Base-by-base conservation (phyloP, 441 rosid genomes). In the Eruca vesicaria region DNA sequence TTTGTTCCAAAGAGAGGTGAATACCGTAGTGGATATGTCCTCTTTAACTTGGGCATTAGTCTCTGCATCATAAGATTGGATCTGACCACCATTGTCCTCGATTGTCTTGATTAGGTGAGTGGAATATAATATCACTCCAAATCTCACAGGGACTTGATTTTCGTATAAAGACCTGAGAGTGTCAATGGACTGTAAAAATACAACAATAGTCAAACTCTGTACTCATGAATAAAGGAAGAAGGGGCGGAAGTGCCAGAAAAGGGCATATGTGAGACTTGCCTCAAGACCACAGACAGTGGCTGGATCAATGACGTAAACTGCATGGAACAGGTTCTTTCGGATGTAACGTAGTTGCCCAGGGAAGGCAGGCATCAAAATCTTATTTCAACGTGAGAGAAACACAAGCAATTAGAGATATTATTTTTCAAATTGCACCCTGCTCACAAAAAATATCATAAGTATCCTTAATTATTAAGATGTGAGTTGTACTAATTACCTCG, bases 361-460 rank as follows among this genome's bases (percentile, higher is more conserved):
- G 87, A 89, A 97, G 68, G 88, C 98, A 56, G 99, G 99, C 98
- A 92, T 92, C 86, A 94, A 91, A 84, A 97, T 88, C 99, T 96
- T 80, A 86, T 16, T 77, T 52, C 73, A 77, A 77, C 33, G 72
- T 9, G 73, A 75, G 64, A 74, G 68, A 63, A 69, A 72, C 53
- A 69, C 71, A 81, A 9, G 62, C 16, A 23, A 41, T 66, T 29
- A 76, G 79, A 68, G 68, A 65, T 26, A 45, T 63, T 18, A 71
- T 52, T 72, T 71, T 60, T 61, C 29, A 61, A 52, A 64, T 43
- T 68, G 61, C 77, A 77, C 56, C 66, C 57, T 72, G 63, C 66
- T 41, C 73, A 64, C 48, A 35, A 60, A 35, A n/a, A 38, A 69
- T 79, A 57, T 35, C 75, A 85, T 28, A 31, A 63, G 63, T 79